These are phyloP conservation scores for Cyberlindnera euphorbiiphila DNA, from an alignment of 805 yeast genomes.

Conservation along the genomic window DNA sequence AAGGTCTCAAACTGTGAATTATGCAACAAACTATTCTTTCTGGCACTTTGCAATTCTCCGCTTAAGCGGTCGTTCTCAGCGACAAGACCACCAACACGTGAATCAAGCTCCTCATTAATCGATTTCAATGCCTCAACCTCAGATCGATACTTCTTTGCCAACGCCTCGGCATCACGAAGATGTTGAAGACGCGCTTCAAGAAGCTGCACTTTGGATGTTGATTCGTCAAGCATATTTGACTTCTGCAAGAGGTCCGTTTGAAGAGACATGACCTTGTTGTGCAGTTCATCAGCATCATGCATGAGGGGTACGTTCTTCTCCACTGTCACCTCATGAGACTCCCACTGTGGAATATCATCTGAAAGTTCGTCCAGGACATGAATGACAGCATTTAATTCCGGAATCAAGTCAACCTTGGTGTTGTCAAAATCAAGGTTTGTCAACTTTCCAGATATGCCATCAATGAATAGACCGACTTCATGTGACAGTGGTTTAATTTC, in stretches of 20 bases:
- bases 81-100: slow-evolving; percentile 16
- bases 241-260: background rate
- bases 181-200: slow-evolving; percentile 41
- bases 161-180: slow-evolving; percentile 29
- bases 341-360: slow-evolving; percentile 1
- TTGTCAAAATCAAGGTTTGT: slow-evolving; percentile 4
- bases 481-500: background rate
- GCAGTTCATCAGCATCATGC: slow-evolving; percentile 1
- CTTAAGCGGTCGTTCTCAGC: slow-evolving; percentile 25
- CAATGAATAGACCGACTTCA: background rate
- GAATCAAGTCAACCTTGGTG: background rate
- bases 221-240: slow-evolving; percentile 34
- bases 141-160: slow-evolving; percentile 24
- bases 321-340: background rate
- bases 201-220: slow-evolving; percentile 41
- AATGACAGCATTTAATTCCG: background rate
- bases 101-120: slow-evolving; percentile 15
- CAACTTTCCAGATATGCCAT: background rate
- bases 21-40: slow-evolving; percentile 23
- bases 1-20: slow-evolving; percentile 33
- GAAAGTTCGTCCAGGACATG: background rate
- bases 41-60: slow-evolving; percentile 29
- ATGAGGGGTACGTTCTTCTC: background rate
- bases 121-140: slow-evolving; percentile 19
- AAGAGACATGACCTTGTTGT: background rate